These are phyloP conservation scores for Samsoniella hepiali DNA, from an alignment of 2,329 filamentous ascomycete species.

Conservation along the genomic window DNA sequence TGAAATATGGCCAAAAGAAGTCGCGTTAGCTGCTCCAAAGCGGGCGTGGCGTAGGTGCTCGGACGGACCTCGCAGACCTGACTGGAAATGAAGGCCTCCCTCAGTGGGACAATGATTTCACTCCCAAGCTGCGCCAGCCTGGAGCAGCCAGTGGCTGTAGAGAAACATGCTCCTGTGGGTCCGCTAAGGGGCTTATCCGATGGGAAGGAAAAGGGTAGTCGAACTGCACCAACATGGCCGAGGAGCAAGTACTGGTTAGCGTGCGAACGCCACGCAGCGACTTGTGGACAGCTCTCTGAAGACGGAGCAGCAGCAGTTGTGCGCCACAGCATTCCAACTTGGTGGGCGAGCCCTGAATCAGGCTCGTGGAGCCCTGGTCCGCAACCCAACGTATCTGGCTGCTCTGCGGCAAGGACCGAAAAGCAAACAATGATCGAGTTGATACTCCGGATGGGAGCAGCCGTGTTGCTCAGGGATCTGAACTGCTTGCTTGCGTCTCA, in stretches of 20 bases:
- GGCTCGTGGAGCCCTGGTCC: not conserved
- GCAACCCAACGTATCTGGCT: not conserved
- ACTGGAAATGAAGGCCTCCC: not conserved
- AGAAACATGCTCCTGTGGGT: slow-evolving; percentile 9
- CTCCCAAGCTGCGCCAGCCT: slow-evolving; percentile 2
- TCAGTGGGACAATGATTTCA: slow-evolving; percentile 5
- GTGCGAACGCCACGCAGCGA: not conserved
- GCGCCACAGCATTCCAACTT: not conserved
- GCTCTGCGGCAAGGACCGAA: not conserved
- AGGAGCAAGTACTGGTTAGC: slow-evolving; percentile 7
- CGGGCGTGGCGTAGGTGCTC: not conserved
- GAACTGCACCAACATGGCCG: not conserved
- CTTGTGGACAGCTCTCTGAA: not conserved
- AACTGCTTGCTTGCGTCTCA: not conserved
- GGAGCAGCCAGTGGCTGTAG: slow-evolving; percentile 11
- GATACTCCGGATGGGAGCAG: not conserved
- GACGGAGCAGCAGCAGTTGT: not conserved
- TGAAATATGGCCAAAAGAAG: not conserved
- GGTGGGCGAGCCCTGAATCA: not conserved
- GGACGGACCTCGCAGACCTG: not conserved
- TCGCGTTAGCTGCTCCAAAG: slow-evolving; percentile 19
- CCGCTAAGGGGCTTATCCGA: slow-evolving; percentile 18
- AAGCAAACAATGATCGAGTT: not conserved
- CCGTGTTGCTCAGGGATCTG: not conserved
- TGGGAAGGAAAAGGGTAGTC: slow-evolving; percentile 10